These are phyloP conservation scores for Populus davidiana DNA, from an alignment of 345 rosid genomes.

Conservation along the genomic window DNA sequence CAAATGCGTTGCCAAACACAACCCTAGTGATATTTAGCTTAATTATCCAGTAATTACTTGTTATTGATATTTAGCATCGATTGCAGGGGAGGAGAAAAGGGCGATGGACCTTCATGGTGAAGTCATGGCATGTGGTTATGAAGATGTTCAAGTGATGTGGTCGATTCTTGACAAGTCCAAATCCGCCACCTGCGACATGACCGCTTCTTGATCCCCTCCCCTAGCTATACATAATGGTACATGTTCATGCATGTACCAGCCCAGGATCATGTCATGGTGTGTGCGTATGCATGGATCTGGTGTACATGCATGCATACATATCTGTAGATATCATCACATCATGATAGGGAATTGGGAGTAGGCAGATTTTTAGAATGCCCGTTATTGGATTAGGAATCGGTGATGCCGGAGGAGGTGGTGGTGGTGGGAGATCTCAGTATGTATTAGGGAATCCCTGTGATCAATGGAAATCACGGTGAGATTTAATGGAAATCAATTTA, in stretches of 20 bases:
- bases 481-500: conserved; percentile 8
- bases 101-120: conserved; percentile 78
- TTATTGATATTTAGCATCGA: background rate
- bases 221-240: background rate
- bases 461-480: conserved; percentile 31
- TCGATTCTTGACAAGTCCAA: conserved; percentile 91
- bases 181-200: conserved; percentile 44
- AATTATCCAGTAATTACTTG: background rate
- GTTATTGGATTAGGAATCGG: background rate
- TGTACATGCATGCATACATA: conserved; percentile 8
- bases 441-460: conserved; percentile 38
- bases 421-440: background rate
- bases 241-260: background rate
- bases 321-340: background rate
- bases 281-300: background rate
- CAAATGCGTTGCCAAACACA: too few relatives aligned
- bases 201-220: conserved; percentile 23
- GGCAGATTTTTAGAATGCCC: conserved; percentile 6
- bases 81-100: conserved; percentile 49
- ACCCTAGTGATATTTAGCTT: too few relatives aligned
- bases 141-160: conserved; percentile 96
- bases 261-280: too few relatives aligned
- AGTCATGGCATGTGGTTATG: conserved; percentile 89
- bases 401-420: background rate
- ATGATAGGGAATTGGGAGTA: background rate